A percentile compares a stretch with the other conserved stretches of the same genome.
Conservation (phyloP, 2,329 filamentous ascomycete genomes). For the Alternaria alternata region DNA sequence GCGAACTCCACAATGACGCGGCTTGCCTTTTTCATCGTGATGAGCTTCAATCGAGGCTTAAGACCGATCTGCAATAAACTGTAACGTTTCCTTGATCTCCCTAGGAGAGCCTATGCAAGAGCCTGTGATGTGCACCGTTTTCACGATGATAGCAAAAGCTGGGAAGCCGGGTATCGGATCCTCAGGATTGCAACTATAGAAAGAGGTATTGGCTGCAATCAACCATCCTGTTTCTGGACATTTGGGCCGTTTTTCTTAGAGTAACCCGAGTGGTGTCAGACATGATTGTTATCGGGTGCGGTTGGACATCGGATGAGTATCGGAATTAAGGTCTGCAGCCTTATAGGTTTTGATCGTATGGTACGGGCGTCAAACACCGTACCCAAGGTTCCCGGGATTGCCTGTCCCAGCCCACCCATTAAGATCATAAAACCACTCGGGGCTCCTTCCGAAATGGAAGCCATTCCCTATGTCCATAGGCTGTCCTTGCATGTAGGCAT, state of each 20-base stretch:
- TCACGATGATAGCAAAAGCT: not conserved
- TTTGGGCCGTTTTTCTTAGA: no score
- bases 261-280: no score
- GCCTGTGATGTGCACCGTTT: not conserved
- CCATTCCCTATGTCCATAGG: not conserved
- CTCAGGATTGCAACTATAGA: no score
- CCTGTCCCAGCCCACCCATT: slow-evolving; percentile 8
- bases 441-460: slow-evolving; percentile 17
- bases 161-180: no score
- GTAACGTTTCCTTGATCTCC: not conserved
- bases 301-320: no score
- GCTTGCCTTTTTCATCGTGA: not conserved
- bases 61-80: not conserved
- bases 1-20: not conserved
- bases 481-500: slow-evolving; percentile 13
- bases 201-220: no score
- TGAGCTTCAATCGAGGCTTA: not conserved
- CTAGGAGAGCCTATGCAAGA: not conserved
- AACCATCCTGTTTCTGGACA: no score
- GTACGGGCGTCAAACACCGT: not conserved
- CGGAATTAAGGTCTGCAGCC: no score
- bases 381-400: not conserved
- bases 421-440: slow-evolving; percentile 18
- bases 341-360: not conserved
- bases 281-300: no score